Conservation (phyloP, 1,139 yeast species). For the Yamadazyma dushanensis region DNA sequence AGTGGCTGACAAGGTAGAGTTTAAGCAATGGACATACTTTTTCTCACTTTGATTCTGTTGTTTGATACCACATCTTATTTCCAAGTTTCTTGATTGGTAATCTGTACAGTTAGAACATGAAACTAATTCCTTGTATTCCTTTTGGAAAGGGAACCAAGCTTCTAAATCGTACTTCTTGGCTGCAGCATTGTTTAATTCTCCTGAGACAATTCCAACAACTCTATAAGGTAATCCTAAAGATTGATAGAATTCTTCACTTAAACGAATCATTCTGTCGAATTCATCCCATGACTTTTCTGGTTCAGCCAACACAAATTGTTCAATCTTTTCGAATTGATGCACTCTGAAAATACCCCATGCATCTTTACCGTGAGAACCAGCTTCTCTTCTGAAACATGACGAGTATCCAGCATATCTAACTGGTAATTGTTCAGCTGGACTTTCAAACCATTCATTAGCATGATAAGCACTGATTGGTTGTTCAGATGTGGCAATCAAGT, state of each 20-base stretch:
- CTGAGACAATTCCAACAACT: slow-evolving; percentile 96
- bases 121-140: slow-evolving; percentile 96
- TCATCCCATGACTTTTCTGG: slow-evolving; percentile 98
- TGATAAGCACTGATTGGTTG: slow-evolving; percentile 99
- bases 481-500: slow-evolving; percentile 97
- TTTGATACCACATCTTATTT: slow-evolving; percentile 97
- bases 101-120: slow-evolving; percentile 99
- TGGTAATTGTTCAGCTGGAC: slow-evolving; percentile 95
- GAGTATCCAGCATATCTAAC: slow-evolving; percentile 96
- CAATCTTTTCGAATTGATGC: slow-evolving; percentile 97
- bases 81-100: slow-evolving; percentile 97
- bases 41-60: slow-evolving; percentile 93
- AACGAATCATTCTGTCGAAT: slow-evolving; percentile 90
- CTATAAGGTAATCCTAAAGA: slow-evolving; percentile 92
- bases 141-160: slow-evolving; percentile 99
- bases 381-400: slow-evolving; percentile 98
- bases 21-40: slow-evolving; percentile 97
- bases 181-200: slow-evolving; percentile 98
- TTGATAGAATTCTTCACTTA: slow-evolving; percentile 91
- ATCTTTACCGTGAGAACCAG: slow-evolving; percentile 99
- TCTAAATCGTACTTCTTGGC: slow-evolving; percentile 98
- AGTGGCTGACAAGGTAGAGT: slow-evolving; percentile 96
- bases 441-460: slow-evolving; percentile 97
- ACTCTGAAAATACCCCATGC: slow-evolving; percentile 99
- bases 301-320: slow-evolving; percentile 92